Percentiles rank a stretch among this genome's conserved stretches.
phyloP scores from a whole-genome alignment of 1,284 basidiomycete genomes.

The Cutaneotrichosporon mucoides region DNA sequence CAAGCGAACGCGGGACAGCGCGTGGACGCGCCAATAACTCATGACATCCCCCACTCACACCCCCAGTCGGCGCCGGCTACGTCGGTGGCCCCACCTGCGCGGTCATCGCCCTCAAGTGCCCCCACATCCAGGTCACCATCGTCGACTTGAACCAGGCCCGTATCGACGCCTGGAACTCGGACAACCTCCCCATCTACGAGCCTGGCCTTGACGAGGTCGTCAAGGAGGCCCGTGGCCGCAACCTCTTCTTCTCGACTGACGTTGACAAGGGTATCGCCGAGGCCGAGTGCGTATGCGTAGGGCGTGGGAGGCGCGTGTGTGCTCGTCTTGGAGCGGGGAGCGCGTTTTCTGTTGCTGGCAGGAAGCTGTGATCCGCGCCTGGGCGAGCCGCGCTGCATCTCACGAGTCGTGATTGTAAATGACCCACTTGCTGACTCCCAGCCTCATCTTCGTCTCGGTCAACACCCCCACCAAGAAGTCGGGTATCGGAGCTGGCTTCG shows the following conservation, averaged over 20 bases:
- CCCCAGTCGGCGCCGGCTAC: conserved; percentile 89
- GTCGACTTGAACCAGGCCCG: conserved; percentile 94
- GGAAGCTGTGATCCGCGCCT: too few species aligned
- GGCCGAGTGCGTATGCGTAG: conserved; percentile 59
- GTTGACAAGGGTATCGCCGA: conserved; percentile 89
- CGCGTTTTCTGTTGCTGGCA: too few species aligned
- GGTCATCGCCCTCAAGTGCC: conserved; percentile 64
- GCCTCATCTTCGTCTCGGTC: conserved; percentile 57
- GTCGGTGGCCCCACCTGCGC: conserved; percentile 94
- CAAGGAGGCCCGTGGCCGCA: conserved; percentile 78
- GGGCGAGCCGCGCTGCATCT: too few species aligned
- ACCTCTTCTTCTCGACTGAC: conserved; percentile 95
- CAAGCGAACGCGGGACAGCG: too few species aligned
- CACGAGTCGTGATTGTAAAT: too few species aligned
- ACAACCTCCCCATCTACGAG: conserved; percentile 73
- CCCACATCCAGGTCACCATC: conserved; percentile 91
- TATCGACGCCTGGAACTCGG: conserved; percentile 91
- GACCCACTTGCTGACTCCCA: conserved; percentile 11
- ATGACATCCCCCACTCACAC: not conserved
- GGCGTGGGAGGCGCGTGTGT: too few species aligned
- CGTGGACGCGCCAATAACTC: too few species aligned
- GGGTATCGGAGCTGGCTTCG: conserved; percentile 94
- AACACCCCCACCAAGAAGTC: conserved; percentile 99
- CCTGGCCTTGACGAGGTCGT: conserved; percentile 95
- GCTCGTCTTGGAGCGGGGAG: too few species aligned